phyloP scores from a whole-genome alignment of 2,329 filamentous ascomycete species.

The Penicillium sp. region DNA sequence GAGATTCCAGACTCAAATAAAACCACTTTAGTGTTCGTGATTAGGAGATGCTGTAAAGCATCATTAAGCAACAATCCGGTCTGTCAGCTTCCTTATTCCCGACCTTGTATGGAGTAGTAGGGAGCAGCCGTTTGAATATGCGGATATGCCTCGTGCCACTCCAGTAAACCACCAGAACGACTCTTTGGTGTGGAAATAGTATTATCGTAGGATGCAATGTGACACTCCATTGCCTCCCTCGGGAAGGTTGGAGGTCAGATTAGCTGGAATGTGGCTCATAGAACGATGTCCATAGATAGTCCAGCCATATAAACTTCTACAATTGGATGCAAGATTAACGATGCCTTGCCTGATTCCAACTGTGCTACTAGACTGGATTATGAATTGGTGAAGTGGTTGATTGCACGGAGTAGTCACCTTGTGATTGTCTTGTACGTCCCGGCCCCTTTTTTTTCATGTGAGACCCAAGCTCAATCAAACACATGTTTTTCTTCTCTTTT shows the following conservation, averaged over 20 bases:
- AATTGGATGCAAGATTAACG: neutral
- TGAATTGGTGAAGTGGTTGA: neutral
- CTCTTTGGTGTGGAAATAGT: neutral
- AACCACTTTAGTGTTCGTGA: neutral
- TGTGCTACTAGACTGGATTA: neutral
- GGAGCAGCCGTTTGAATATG: neutral
- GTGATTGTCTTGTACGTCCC: neutral
- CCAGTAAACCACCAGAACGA: neutral
- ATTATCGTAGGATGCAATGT: neutral
- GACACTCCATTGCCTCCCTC: too few species aligned
- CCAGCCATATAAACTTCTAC: neutral
- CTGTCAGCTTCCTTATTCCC: neutral
- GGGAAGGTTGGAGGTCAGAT: neutral
- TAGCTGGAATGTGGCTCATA: neutral
- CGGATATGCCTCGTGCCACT: neutral
- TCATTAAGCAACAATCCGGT: neutral
- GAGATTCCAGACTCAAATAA: neutral
- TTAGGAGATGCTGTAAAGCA: neutral
- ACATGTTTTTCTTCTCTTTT: neutral
- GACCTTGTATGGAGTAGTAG: neutral
- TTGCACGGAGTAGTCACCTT: neutral
- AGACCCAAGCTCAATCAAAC: neutral
- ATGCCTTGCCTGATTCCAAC: neutral
- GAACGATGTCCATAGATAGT: neutral
- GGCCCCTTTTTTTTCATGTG: neutral